These are phyloP conservation scores for Leishmania tarentolae DNA, from an alignment of 208 protist genomes.

Conservation along the genomic window DNA sequence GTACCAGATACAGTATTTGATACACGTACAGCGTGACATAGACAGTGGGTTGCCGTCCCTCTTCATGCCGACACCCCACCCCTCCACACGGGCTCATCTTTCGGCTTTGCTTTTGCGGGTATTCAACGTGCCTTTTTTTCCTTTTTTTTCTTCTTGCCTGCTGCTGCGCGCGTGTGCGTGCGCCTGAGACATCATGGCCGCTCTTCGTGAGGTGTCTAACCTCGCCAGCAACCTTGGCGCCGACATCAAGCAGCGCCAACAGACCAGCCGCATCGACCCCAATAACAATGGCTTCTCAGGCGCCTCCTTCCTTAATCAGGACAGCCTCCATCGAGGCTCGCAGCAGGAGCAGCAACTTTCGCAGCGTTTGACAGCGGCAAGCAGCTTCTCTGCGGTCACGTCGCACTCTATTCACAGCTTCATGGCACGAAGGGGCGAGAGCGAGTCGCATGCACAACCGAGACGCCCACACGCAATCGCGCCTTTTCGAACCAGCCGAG, in stretches of 20 bases:
- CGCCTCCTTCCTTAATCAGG: constrained; percentile 14
- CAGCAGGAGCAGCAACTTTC: constrained; percentile 28
- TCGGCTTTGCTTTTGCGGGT: neutral
- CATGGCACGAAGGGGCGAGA: constrained; percentile 27
- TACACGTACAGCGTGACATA: neutral
- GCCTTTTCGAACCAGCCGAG: constrained; percentile 16
- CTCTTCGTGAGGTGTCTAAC: constrained; percentile 66
- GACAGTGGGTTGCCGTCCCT: neutral
- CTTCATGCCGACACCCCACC: neutral
- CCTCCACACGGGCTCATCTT: neutral
- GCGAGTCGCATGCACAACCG: constrained; percentile 14
- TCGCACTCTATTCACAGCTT: constrained; percentile 25
- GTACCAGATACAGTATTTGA: neutral
- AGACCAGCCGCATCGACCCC: constrained; percentile 37
- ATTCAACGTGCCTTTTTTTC: constrained; percentile 9
- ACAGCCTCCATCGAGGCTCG: constrained; percentile 27
- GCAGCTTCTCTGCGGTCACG: constrained; percentile 18
- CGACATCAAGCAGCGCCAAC: constrained; percentile 59
- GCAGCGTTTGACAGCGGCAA: constrained; percentile 31
- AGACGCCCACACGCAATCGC: constrained; percentile 18
- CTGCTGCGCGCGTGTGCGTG: neutral
- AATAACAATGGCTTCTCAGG: constrained; percentile 26
- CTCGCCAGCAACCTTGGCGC: constrained; percentile 31
- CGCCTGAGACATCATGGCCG: constrained; percentile 31
- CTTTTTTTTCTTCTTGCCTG: constrained; percentile 1